These are phyloP conservation scores for Coriaria nepalensis DNA, from an alignment of 306 rosid species.

Conservation along the genomic window DNA sequence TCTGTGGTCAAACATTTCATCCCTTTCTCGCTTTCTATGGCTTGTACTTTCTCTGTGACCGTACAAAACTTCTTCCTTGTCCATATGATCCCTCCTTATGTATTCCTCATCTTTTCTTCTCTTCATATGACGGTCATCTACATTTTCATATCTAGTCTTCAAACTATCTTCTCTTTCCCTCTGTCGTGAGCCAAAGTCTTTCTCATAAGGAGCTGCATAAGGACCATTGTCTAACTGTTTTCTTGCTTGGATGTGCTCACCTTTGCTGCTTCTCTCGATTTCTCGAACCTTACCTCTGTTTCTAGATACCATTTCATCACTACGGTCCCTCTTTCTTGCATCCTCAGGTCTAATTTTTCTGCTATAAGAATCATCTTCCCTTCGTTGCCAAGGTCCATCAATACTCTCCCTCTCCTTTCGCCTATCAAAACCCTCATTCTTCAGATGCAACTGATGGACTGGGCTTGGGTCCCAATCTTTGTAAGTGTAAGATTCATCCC, in stretches of 20 bases:
- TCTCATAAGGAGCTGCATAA: constrained; percentile 68
- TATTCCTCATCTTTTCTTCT: constrained; percentile 85
- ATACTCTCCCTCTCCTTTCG: constrained; percentile 67
- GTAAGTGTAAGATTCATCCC: constrained; percentile 50
- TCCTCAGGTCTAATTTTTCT: constrained; percentile 71
- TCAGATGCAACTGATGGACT: constrained; percentile 42
- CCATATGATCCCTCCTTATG: constrained; percentile 56
- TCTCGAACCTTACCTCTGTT: constrained; percentile 65
- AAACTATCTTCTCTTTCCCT: constrained; percentile 78
- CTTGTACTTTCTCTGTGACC: constrained; percentile 51
- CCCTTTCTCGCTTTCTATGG: constrained; percentile 68
- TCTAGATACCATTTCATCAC: constrained; percentile 43
- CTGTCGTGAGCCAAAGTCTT: constrained; percentile 60
- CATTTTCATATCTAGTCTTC: constrained; percentile 57
- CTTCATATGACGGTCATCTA: constrained; percentile 74
- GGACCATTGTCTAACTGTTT: constrained; percentile 76
- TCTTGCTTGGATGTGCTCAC: constrained; percentile 40
- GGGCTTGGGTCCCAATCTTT: constrained; percentile 65
- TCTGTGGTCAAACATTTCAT: constrained; percentile 57
- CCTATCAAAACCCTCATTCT: constrained; percentile 59
- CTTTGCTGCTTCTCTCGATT: constrained; percentile 63
- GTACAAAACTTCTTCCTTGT: constrained; percentile 63
- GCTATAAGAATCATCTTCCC: constrained; percentile 72
- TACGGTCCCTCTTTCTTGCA: constrained; percentile 69
- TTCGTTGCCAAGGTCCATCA: constrained; percentile 56